These are phyloP conservation scores for Claviceps sorghi DNA, from an alignment of 2,329 filamentous ascomycete genomes.

Conservation along the genomic window DNA sequence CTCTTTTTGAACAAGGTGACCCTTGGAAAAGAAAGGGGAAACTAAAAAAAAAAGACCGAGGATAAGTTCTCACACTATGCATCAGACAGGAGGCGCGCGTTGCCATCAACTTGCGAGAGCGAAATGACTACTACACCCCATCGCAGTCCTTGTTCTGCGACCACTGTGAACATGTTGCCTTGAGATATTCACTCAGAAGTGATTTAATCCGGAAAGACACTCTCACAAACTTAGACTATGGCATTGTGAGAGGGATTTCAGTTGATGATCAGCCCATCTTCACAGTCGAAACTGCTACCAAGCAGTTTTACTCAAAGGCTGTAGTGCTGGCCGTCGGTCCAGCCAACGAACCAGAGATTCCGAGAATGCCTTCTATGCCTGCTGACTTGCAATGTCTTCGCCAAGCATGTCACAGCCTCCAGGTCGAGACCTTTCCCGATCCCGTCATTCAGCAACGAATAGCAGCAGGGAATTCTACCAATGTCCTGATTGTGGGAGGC, in stretches of 20 bases:
- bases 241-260: conserved; percentile 28
- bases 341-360: conserved; percentile 42
- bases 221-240: conserved; percentile 47
- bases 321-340: conserved; percentile 60
- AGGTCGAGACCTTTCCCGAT: conserved; percentile 44
- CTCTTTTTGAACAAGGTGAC: not conserved
- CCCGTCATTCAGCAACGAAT: conserved; percentile 38
- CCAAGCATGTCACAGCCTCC: conserved; percentile 49
- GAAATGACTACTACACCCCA: conserved; percentile 55
- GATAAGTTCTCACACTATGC: not conserved
- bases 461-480: conserved; percentile 33
- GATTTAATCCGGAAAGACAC: conserved; percentile 46
- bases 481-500: conserved; percentile 57
- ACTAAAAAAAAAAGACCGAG: not conserved
- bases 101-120: conserved; percentile 49
- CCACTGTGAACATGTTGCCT: conserved; percentile 43
- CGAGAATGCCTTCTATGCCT: conserved; percentile 21
- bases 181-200: conserved; percentile 32
- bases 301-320: conserved; percentile 39
- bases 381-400: conserved; percentile 9
- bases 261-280: conserved; percentile 44
- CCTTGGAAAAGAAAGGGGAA: not conserved
- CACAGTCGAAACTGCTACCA: conserved; percentile 42
- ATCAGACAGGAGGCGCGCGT: conserved; percentile 29
- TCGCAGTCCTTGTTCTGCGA: conserved; percentile 46